Evolutionary conservation across 495 filamentous ascomycete species (phyloP).

Genomic region (Xylaria intraflava): DNA sequence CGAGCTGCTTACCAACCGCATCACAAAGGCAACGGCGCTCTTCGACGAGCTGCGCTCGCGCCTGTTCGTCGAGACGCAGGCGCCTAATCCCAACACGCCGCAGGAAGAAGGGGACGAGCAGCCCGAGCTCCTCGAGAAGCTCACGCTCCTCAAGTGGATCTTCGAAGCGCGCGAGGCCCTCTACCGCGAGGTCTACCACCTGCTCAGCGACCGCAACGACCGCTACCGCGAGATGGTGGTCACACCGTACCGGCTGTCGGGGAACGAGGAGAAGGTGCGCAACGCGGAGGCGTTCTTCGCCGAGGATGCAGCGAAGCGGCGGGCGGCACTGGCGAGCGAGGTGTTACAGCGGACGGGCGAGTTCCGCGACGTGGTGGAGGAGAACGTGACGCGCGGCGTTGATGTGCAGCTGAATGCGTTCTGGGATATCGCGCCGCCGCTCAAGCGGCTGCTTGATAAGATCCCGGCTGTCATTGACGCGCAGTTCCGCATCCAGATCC

Average conservation of each 20-base stretch:
- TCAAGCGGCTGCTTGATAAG: conserved; percentile 68
- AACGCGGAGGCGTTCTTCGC: conserved; percentile 76
- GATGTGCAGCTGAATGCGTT: conserved; percentile 87
- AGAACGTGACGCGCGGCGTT: conserved; percentile 78
- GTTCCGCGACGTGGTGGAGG: conserved; percentile 75
- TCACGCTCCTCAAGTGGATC: conserved; percentile 94
- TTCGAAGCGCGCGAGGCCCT: conserved; percentile 88
- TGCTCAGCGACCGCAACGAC: conserved; percentile 76
- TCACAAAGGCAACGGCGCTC: conserved; percentile 54
- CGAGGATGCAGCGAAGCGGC: conserved; percentile 65
- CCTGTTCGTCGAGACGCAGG: conserved; percentile 66
- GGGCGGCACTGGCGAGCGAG: conserved; percentile 56
- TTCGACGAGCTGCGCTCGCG: conserved; percentile 65
- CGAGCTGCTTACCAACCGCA: conserved; percentile 59
- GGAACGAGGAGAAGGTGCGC: conserved; percentile 63
- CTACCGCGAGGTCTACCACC: conserved; percentile 73
- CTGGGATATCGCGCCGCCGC: conserved; percentile 91
- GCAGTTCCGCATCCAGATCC: conserved; percentile 61
- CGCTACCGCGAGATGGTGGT: conserved; percentile 77
- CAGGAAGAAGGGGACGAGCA: conserved; percentile 95
- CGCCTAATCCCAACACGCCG: conserved; percentile 67
- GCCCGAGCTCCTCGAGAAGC: conserved; percentile 86
- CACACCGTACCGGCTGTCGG: conserved; percentile 66
- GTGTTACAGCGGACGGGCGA: conserved; percentile 64
- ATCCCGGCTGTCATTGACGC: conserved; percentile 50